A percentile compares a stretch with the other conserved stretches of the same genome.
Evolutionary conservation across 2,329 filamentous ascomycete species (phyloP).

Genomic region (Epichloe amarillans): DNA sequence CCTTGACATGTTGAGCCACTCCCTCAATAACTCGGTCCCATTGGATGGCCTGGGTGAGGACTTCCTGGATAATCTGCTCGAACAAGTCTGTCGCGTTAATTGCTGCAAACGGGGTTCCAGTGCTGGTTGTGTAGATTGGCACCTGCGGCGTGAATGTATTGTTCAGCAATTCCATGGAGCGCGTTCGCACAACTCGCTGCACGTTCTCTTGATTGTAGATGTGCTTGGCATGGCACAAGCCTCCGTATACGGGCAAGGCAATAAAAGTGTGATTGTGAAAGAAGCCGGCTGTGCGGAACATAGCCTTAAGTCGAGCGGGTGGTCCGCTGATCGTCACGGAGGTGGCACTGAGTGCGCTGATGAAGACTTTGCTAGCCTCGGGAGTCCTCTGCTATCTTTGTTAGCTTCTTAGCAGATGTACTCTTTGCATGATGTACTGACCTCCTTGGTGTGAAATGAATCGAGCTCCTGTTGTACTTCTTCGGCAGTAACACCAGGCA

Average conservation of each 20-base stretch:
- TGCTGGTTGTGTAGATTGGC: constrained; percentile 6
- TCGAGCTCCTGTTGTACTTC: constrained; percentile 27
- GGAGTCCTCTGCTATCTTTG: too few species aligned
- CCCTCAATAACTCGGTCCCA: constrained; percentile 7
- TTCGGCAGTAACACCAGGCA: constrained; percentile 18
- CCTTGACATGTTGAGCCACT: background rate
- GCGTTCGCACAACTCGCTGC: constrained; percentile 11
- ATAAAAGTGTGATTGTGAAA: constrained; percentile 16
- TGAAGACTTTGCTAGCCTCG: constrained; percentile 21
- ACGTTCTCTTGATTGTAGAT: constrained; percentile 22
- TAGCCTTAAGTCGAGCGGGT: constrained; percentile 11
- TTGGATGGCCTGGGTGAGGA: constrained; percentile 6
- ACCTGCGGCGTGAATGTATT: background rate
- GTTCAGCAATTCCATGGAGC: background rate
- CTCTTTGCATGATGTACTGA: too few species aligned
- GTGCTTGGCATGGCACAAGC: constrained; percentile 27
- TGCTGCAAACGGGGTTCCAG: constrained; percentile 5
- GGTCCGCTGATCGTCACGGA: constrained; percentile 27
- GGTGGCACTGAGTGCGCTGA: constrained; percentile 20
- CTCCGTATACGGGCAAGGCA: constrained; percentile 22
- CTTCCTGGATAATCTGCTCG: constrained; percentile 4
- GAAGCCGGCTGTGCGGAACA: constrained; percentile 14
- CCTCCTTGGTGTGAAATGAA: too few species aligned
- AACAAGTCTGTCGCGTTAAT: constrained; percentile 5
- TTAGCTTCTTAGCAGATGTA: too few species aligned